Evolutionary conservation across 768 basidiomycete species (phyloP).

Genomic region (Pleurotus salmoneostramineus): DNA sequence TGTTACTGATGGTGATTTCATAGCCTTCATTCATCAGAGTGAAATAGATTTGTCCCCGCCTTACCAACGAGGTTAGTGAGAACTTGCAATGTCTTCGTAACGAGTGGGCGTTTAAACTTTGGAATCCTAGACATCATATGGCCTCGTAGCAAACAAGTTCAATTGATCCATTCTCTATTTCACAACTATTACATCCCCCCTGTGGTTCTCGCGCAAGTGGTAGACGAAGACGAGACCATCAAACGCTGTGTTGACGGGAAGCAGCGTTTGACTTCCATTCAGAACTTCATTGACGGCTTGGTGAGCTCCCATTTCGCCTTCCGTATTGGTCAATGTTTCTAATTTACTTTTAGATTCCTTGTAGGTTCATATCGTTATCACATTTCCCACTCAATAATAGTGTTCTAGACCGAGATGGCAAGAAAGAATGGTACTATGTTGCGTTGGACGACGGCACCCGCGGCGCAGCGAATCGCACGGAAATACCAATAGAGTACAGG

Average conservation of each 20-base stretch:
- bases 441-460: constrained; percentile 37
- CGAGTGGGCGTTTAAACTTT: background rate
- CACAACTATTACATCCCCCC: constrained; percentile 79
- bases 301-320: constrained; percentile 55
- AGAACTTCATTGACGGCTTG: constrained; percentile 70
- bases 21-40: constrained; percentile 67
- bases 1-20: constrained; percentile 1
- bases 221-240: constrained; percentile 51
- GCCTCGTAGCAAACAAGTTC: constrained; percentile 64
- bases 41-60: constrained; percentile 65
- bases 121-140: constrained; percentile 64
- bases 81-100: background rate
- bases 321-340: constrained; percentile 4
- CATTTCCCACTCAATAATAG: background rate
- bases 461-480: constrained; percentile 27
- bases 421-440: constrained; percentile 64
- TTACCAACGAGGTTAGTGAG: constrained; percentile 62
- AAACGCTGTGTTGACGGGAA: constrained; percentile 80
- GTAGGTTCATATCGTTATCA: constrained; percentile 11
- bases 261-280: constrained; percentile 77
- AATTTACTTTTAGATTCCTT: constrained; percentile 12
- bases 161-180: constrained; percentile 74
- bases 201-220: constrained; percentile 64
- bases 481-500: constrained; percentile 52
- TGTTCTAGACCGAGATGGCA: constrained; percentile 49